phyloP scores from a whole-genome alignment of 2,329 filamentous ascomycete species.

The Trichoderma brevicompactum region DNA sequence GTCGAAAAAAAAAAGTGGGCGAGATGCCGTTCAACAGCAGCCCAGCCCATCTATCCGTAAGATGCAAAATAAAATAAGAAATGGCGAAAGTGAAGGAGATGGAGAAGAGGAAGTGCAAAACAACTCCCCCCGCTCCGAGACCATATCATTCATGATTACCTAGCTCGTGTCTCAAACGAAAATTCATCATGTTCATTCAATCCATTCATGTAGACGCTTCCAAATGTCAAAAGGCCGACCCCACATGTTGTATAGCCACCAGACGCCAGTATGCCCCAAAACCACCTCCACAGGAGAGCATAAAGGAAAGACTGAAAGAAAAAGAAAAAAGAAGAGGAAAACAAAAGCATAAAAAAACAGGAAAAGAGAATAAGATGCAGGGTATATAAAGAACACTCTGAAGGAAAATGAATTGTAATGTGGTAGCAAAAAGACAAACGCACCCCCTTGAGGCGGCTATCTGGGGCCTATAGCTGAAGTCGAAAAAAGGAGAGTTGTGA shows the following conservation, averaged over 20 bases:
- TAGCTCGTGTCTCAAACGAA: slow-evolving; percentile 5
- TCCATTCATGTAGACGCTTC: slow-evolving; percentile 11
- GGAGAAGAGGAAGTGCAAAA: not conserved
- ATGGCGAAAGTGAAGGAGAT: not conserved
- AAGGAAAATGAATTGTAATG: not conserved
- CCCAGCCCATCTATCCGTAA: slow-evolving; percentile 14
- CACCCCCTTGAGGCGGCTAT: not conserved
- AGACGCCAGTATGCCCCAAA: slow-evolving; percentile 12
- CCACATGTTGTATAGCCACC: not conserved
- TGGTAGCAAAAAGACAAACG: not conserved
- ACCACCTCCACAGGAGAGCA: not conserved
- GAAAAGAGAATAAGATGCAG: not conserved
- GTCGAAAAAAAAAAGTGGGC: not conserved
- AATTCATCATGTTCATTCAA: slow-evolving; percentile 20
- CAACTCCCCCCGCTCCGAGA: slow-evolving; percentile 6
- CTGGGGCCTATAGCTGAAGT: not conserved
- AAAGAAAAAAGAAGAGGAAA: not conserved
- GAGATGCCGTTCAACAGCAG: slow-evolving; percentile 16
- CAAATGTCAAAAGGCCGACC: slow-evolving; percentile 18
- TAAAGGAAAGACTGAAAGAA: not conserved
- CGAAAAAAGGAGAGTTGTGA: not conserved
- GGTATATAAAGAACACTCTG: slow-evolving; percentile 14
- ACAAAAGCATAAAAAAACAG: not conserved
- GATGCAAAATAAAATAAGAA: not conserved
- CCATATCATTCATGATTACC: slow-evolving; percentile 23